Conservation (phyloP, 1,139 yeast genomes). For the Blastobotrys proliferans region DNA sequence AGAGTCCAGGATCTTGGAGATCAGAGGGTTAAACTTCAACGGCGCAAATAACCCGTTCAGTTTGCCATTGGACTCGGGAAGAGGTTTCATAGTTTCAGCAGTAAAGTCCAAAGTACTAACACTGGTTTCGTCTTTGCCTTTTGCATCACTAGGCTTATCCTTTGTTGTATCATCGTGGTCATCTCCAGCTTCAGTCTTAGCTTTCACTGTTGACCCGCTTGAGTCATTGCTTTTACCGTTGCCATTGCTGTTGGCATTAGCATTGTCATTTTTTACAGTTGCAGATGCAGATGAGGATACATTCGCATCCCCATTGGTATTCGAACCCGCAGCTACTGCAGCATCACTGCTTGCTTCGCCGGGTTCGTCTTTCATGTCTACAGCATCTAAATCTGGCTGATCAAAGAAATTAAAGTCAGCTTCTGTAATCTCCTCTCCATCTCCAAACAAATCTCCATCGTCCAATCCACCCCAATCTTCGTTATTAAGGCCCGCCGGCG, state of each 20-base stretch:
- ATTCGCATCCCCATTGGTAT: no score
- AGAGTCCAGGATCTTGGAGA: conserved; percentile 69
- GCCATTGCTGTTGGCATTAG: no score
- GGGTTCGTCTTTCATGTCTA: neutral
- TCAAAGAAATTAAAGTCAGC: conserved; percentile 44
- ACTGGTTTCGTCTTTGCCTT: neutral
- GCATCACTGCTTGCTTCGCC: no score
- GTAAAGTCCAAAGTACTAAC: conserved; percentile 11
- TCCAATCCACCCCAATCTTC: conserved; percentile 40
- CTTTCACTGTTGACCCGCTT: neutral
- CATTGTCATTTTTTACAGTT: no score
- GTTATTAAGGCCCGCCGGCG: conserved; percentile 18
- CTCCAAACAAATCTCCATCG: conserved; percentile 44
- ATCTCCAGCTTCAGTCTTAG: neutral
- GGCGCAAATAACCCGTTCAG: conserved; percentile 70
- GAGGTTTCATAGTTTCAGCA: conserved; percentile 12
- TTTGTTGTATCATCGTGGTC: conserved; percentile 1
- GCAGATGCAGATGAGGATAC: no score
- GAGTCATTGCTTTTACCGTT: no score
- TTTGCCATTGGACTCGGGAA: conserved; percentile 3
- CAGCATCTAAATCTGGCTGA: conserved; percentile 27
- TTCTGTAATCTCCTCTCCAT: conserved; percentile 36
- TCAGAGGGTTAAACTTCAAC: conserved; percentile 70
- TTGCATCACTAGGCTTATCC: neutral
- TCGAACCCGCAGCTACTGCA: no score